Percentiles rank a stretch among this genome's conserved stretches.
phyloP scores from a whole-genome alignment of 2,329 filamentous ascomycete genomes.

The Arthroderma sp. region DNA sequence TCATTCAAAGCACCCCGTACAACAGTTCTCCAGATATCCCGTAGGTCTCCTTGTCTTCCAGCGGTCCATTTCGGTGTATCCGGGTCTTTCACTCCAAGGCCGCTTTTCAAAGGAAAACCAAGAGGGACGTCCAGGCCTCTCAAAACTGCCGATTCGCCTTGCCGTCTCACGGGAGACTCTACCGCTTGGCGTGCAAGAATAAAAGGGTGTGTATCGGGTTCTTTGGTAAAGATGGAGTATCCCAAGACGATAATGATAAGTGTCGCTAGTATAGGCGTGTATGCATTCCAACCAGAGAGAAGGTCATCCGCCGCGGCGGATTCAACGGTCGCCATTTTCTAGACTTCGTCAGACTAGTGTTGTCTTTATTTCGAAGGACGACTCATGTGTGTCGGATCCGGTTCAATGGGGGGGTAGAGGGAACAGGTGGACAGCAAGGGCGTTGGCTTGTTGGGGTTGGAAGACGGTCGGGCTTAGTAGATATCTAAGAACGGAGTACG shows the following conservation, averaged over 20 bases:
- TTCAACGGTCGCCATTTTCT: constrained; percentile 31
- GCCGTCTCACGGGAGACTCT: constrained; percentile 63
- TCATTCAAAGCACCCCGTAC: constrained; percentile 51
- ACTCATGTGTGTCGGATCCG: no score
- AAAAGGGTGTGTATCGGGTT: constrained; percentile 85
- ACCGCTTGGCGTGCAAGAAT: constrained; percentile 75
- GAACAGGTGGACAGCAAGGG: no score
- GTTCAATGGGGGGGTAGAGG: no score
- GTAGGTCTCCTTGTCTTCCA: constrained; percentile 75
- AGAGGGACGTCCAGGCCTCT: constrained; percentile 74
- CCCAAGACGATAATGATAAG: constrained; percentile 53
- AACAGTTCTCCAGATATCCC: constrained; percentile 76
- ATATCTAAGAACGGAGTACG: no score
- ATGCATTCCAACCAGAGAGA: constrained; percentile 67
- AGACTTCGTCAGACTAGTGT: background rate
- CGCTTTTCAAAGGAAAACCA: constrained; percentile 64
- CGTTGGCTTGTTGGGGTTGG: no score
- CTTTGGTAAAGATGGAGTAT: constrained; percentile 57
- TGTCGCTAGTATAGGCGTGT: constrained; percentile 59
- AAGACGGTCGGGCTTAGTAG: no score
- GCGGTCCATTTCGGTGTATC: constrained; percentile 69
- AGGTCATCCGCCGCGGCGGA: constrained; percentile 49
- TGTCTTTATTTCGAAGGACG: background rate
- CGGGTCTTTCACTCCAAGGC: constrained; percentile 69
- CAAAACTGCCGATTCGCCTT: constrained; percentile 74